Percentiles rank a stretch among this genome's conserved stretches.
phyloP scores from a whole-genome alignment of 2,329 filamentous ascomycete genomes.

The Xylaria sp. region DNA sequence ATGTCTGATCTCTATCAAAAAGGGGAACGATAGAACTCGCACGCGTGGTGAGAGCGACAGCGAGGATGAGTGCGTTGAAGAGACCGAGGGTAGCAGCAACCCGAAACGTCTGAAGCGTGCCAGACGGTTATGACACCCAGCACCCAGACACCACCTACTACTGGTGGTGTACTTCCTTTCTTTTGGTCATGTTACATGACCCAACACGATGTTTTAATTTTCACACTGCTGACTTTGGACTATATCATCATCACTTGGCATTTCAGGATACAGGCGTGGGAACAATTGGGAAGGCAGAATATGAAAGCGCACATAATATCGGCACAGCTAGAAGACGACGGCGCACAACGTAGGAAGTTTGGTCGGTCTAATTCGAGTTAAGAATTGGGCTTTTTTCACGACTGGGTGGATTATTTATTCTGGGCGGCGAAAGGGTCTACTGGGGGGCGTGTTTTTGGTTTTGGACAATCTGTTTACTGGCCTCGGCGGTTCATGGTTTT shows the following conservation, averaged over 20 bases:
- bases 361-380: constrained; percentile 3
- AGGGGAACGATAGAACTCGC: constrained; percentile 64
- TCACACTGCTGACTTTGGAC: neutral
- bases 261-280: constrained; percentile 14
- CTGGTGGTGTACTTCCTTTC: neutral
- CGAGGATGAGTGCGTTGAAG: constrained; percentile 41
- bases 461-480: constrained; percentile 1
- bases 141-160: neutral
- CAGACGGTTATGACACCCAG: constrained; percentile 24
- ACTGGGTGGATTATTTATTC: constrained; percentile 2
- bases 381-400: constrained; percentile 3
- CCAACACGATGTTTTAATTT: neutral
- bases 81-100: constrained; percentile 26
- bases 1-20: constrained; percentile 80
- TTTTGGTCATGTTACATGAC: neutral
- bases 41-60: constrained; percentile 41
- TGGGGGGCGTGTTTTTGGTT: constrained; percentile 4
- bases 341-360: constrained; percentile 6
- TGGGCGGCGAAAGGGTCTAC: constrained; percentile 6
- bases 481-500: neutral
- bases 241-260: constrained; percentile 1
- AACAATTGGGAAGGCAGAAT: constrained; percentile 12
- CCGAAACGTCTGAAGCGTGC: constrained; percentile 25
- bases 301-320: constrained; percentile 6
- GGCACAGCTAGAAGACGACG: constrained; percentile 13